A percentile compares a stretch with the other conserved stretches of the same genome.
Evolutionary conservation across 1,139 yeast genomes (phyloP).

Genomic region (Blastobotrys elegans): DNA sequence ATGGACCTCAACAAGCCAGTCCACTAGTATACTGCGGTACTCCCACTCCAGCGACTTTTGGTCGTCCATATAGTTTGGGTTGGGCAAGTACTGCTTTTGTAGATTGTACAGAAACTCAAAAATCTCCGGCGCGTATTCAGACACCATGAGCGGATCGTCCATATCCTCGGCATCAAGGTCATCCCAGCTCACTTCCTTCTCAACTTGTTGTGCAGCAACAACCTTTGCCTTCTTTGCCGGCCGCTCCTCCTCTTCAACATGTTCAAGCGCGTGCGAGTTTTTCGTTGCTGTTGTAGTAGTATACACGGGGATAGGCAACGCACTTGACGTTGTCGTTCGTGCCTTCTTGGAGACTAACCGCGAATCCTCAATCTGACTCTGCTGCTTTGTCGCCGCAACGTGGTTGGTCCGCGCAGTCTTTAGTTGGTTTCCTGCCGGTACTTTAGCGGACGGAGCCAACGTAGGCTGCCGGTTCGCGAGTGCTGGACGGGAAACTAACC

Average conservation of each 20-base stretch:
- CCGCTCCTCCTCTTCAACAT: conserved; percentile 9
- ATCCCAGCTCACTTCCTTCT: conserved; percentile 49
- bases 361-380: conserved; percentile 8
- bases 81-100: conserved; percentile 75
- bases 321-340: neutral
- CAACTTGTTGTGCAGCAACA: neutral
- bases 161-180: conserved; percentile 87
- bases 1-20: conserved; percentile 95
- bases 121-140: conserved; percentile 86
- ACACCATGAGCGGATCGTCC: conserved; percentile 92
- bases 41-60: conserved; percentile 61
- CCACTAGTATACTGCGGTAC: conserved; percentile 85
- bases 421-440: conserved; percentile 4
- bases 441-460: conserved; percentile 8
- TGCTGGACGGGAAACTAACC: conserved; percentile 5
- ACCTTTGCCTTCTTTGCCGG: conserved; percentile 12
- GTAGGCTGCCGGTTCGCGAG: conserved; percentile 10
- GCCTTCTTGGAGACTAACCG: neutral
- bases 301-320: conserved; percentile 12
- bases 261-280: conserved; percentile 9
- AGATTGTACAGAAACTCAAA: conserved; percentile 72
- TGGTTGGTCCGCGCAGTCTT: conserved; percentile 7
- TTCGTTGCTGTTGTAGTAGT: conserved; percentile 5
- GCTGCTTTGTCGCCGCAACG: conserved; percentile 5
- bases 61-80: conserved; percentile 63